phyloP scores from a whole-genome alignment of 139 green algal species.

The Coelastrella sp. region DNA sequence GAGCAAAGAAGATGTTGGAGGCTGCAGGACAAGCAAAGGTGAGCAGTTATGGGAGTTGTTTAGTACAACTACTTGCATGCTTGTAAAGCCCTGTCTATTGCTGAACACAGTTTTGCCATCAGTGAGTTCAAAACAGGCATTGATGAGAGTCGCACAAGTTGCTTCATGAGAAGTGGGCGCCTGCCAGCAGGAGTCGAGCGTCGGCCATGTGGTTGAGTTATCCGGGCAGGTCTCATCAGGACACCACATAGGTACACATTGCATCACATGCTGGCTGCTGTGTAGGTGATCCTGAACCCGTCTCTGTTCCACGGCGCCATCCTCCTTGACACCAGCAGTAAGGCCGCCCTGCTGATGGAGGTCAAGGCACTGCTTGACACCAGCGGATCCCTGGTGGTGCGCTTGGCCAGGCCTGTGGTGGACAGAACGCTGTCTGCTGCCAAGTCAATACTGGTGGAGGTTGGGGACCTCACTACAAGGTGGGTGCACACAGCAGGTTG shows the following conservation, averaged over 20 bases:
- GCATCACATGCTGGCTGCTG: background rate
- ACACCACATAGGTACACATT: too few relatives aligned
- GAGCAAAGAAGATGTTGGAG: conserved; percentile 47
- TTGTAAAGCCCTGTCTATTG: background rate
- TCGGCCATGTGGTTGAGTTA: background rate
- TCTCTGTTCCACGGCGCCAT: conserved; percentile 38
- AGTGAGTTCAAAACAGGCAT: too few relatives aligned
- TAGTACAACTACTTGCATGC: too few relatives aligned
- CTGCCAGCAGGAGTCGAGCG: background rate
- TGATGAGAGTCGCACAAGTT: too few relatives aligned
- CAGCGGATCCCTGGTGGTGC: conserved; percentile 36
- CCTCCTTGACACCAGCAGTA: conserved; percentile 2
- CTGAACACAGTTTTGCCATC: too few relatives aligned
- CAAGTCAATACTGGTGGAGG: background rate
- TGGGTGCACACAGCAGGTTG: background rate
- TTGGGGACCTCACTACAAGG: conserved; percentile 29
- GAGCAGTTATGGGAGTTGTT: background rate
- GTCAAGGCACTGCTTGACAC: conserved; percentile 31
- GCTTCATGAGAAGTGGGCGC: too few relatives aligned
- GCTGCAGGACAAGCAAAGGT: conserved; percentile 21
- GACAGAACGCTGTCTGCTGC: conserved; percentile 7
- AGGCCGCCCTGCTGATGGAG: conserved; percentile 11
- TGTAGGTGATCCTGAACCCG: conserved; percentile 33
- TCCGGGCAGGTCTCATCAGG: too few relatives aligned
- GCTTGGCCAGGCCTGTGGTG: conserved; percentile 21